Base-by-base conservation (phyloP, 2,329 filamentous ascomycete genomes). In the Thielaviopsis populi region DNA sequence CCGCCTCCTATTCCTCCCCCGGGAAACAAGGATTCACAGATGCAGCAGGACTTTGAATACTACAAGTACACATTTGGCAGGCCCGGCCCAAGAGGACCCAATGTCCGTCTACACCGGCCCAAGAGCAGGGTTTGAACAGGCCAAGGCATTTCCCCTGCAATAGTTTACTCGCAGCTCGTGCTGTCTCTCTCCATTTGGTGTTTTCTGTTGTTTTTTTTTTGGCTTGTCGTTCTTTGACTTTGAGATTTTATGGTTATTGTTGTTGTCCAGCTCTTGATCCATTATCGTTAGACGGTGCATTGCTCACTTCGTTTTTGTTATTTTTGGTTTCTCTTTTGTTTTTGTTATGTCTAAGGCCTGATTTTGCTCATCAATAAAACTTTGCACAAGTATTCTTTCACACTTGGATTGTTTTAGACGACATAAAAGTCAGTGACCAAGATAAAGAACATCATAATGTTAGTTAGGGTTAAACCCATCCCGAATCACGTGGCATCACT, bases 41-140 rank as follows among this genome's bases (percentile, higher is more conserved):
- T 63, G 24, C 64, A 66, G 15, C 64, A 66, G 50, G 58, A 66
- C 60, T 66, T 60, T 17, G 64, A 66, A 53, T 66, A 60, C 54
- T 66, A 66, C 46, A 66, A 66, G 48, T 66, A 66, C 56, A 63
- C 61, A 50, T 66, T 60, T 53, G 64, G 61, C 15, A 62, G 61
- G 13, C 42, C 42, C 27, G 42, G 42, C 19, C 27, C 15, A 17
- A 61, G 30, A 41, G 41, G 59, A n/a, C 53, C 41, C 33, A 63
- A 63, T 24, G 53, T 63, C 53, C 61, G 61, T 46, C 24, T 42
- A 8, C 53, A 41, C 24, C 27, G 19, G 24, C 46, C 46, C 15
- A 54, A 42, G 5, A 46, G n/a, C 5, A 43, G 27, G 17, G 30
- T 42, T 19, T 33, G 27, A 22, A 19, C 11, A 40, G 33, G 40